Evolutionary conservation across 2,329 filamentous ascomycete genomes (phyloP), one percentile per base, ranked within the genome.

Genomic region (Aciculosporium take): DNA sequence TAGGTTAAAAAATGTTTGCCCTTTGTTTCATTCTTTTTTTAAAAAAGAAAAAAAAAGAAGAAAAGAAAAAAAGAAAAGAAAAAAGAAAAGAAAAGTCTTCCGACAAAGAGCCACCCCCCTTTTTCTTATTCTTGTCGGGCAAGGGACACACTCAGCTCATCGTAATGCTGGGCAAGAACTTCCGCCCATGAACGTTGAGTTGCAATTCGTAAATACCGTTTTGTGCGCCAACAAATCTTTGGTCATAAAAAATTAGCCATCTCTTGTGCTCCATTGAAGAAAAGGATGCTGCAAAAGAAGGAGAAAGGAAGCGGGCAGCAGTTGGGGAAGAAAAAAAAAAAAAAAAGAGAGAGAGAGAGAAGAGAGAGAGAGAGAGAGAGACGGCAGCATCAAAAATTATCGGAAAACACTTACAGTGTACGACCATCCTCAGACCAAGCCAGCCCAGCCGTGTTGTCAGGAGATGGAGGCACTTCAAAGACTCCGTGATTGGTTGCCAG

Each of bases 131-230:
- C n/a, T n/a, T n/a, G n/a, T n/a, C n/a, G n/a, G n/a, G n/a, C n/a
- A n/a, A n/a, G n/a, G n/a, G n/a, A n/a, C n/a, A n/a, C n/a, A 12
- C 23, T 67, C 50, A 79, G 45, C 71, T 67, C 56, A 74, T 61
- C 33, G 64, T 63, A 47, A 76, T 60, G 47, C 69, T 72, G 2
- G 76, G 72, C 47, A 68, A 71, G 25, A 69, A 61, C 57, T 76
- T 82, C 45, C 83, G 68, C 43, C 64, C 68, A 37, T 72, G 66
- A 15, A 78, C 51, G 54, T 85, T 78, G 48, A 88, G 69, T 27
- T 69, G 71, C 51, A 84, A 76, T 60, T 87, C 81, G 52, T 84
- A 84, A 41, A 88, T 80, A 42, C 83, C 83, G 49, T 84, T 77
- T 54, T 84, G 78, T 27, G 76, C 72, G 17, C 72, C 77, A 31